Evolutionary conservation across 805 yeast species (phyloP).

Genomic region (Starmerella roubikii): DNA sequence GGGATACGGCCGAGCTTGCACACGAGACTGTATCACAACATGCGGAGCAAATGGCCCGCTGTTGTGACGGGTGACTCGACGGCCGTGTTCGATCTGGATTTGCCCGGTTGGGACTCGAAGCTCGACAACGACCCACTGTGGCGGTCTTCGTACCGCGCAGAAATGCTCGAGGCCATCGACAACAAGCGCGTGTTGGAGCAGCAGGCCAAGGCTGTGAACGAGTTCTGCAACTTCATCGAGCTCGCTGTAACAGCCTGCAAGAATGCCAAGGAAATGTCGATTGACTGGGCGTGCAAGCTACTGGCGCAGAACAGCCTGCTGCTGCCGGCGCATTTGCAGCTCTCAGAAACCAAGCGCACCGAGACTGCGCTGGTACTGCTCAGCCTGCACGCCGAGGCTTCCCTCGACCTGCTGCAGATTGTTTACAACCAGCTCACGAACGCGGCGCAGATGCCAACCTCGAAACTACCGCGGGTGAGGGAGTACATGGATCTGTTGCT

Average conservation of each 20-base stretch:
- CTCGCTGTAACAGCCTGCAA: not conserved
- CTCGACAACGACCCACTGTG: slow-evolving; percentile 8
- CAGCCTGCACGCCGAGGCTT: not conserved
- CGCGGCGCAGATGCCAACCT: slow-evolving; percentile 5
- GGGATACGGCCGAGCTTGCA: slow-evolving; percentile 19
- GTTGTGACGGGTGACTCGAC: not conserved
- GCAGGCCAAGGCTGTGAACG: slow-evolving; percentile 6
- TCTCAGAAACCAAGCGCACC: slow-evolving; percentile 10
- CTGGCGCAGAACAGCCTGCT: slow-evolving; percentile 5
- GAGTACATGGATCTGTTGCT: slow-evolving; percentile 5
- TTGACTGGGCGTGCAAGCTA: slow-evolving; percentile 6
- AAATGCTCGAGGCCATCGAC: slow-evolving; percentile 8
- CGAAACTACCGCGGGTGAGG: not conserved
- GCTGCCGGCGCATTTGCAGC: slow-evolving; percentile 6
- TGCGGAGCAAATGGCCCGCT: slow-evolving; percentile 8
- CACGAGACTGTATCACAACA: slow-evolving; percentile 4
- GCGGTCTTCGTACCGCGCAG: slow-evolving; percentile 8
- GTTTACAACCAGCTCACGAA: slow-evolving; percentile 10
- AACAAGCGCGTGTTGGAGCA: not conserved
- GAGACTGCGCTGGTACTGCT: slow-evolving; percentile 10
- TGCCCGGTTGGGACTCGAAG: slow-evolving; percentile 17
- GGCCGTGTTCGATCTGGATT: slow-evolving; percentile 1
- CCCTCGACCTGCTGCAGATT: slow-evolving; percentile 4
- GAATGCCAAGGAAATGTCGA: not conserved
- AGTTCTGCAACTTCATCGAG: slow-evolving; percentile 10